A percentile compares a stretch with the other conserved stretches of the same genome.
These are phyloP conservation scores for baker's yeast (Saccharomyces cerevisiae) DNA, from an alignment of 805 yeast species.

Conservation along the genomic window DNA sequence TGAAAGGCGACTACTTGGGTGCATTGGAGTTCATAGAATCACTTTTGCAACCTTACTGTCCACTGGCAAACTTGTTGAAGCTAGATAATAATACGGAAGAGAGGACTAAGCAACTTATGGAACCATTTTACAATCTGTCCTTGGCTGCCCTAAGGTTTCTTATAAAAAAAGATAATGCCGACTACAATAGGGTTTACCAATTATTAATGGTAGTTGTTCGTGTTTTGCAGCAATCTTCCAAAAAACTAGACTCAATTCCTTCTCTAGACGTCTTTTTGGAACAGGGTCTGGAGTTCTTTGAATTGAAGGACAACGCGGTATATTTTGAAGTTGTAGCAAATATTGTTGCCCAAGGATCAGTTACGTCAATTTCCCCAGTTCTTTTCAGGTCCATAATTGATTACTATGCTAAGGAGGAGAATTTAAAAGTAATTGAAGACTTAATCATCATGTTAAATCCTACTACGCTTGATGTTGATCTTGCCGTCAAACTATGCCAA, in stretches of 20 bases:
- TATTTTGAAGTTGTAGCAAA: slow-evolving; percentile 49
- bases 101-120: slow-evolving; percentile 20
- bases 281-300: slow-evolving; percentile 12
- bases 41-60: slow-evolving; percentile 12
- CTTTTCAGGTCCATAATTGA: slow-evolving; percentile 56
- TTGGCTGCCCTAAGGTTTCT: slow-evolving; percentile 25
- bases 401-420: slow-evolving; percentile 34
- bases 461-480: slow-evolving; percentile 64
- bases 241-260: neutral
- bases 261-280: slow-evolving; percentile 9
- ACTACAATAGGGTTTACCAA: slow-evolving; percentile 14
- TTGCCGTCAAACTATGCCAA: slow-evolving; percentile 56
- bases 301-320: slow-evolving; percentile 19
- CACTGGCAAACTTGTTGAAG: slow-evolving; percentile 14
- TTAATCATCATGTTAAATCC: slow-evolving; percentile 64
- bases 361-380: slow-evolving; percentile 50
- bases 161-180: slow-evolving; percentile 7
- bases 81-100: slow-evolving; percentile 6
- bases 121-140: slow-evolving; percentile 25
- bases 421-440: slow-evolving; percentile 51
- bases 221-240: slow-evolving; percentile 5
- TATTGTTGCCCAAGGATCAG: slow-evolving; percentile 40
- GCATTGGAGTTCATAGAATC: slow-evolving; percentile 21
- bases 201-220: slow-evolving; percentile 8
- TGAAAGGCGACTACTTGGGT: slow-evolving; percentile 21